These are phyloP conservation scores for Kwoniella sp. DNA, from an alignment of 768 basidiomycete genomes.

Conservation along the genomic window DNA sequence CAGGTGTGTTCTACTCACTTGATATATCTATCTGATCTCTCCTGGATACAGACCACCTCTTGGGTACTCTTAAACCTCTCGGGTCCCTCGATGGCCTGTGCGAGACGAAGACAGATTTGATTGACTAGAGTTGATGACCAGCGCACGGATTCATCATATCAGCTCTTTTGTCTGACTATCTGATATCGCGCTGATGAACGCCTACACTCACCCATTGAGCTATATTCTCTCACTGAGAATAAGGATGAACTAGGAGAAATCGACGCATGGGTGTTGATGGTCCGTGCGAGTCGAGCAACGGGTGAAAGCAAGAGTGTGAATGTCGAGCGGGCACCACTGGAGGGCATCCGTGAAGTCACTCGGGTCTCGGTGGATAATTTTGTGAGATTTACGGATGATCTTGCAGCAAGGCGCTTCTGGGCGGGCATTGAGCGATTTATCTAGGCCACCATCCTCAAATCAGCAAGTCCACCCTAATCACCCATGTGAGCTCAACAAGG, in stretches of 20 bases:
- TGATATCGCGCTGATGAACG: too few species aligned
- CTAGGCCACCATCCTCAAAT: too few species aligned
- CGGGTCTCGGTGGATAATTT: too few species aligned
- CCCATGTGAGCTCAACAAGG: too few species aligned
- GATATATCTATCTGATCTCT: slow-evolving; percentile 67
- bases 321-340: too few species aligned
- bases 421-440: slow-evolving; percentile 7
- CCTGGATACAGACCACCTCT: slow-evolving; percentile 46
- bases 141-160: too few species aligned
- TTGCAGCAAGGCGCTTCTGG: not conserved
- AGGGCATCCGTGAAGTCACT: too few species aligned
- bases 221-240: not conserved
- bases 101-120: slow-evolving; percentile 65
- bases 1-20: slow-evolving; percentile 58
- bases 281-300: slow-evolving; percentile 1
- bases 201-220: slow-evolving; percentile 14
- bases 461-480: too few species aligned
- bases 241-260: not conserved
- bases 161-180: too few species aligned
- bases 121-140: slow-evolving; percentile 58
- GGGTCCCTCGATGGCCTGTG: slow-evolving; percentile 60
- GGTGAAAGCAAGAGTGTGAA: not conserved
- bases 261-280: not conserved
- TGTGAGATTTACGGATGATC: not conserved
- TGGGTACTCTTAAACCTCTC: slow-evolving; percentile 57